Base-by-base conservation (phyloP, 2,329 filamentous ascomycete genomes). In the Atkinsonella texensis region DNA sequence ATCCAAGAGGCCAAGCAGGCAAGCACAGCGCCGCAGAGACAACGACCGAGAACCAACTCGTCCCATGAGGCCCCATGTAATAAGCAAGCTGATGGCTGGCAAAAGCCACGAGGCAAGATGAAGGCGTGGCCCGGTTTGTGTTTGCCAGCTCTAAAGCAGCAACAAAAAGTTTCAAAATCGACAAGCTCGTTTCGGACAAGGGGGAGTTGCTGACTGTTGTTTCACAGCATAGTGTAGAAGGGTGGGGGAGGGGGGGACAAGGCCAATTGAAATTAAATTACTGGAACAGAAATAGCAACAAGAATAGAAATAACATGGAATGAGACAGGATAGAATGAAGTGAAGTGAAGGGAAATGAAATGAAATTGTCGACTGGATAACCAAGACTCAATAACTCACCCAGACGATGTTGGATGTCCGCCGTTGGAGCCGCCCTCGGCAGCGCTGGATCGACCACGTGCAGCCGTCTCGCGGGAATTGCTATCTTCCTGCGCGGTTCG, bases 371-470 rank as follows among this genome's bases (percentile, higher is more conserved):
- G 15, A 15, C 32, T 9, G 28, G 18, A 42, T n/a, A 40, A 46
- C 28, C 46, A 52, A 49, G 17, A 32, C 10, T 46, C 28, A 12
- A 40, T 40, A 33, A 54, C 53, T 54, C 46, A 54, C 53, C 9
- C 40, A 28, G 50, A 33, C 33, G 47, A 33, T 40, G 47, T 18
- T 45, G 46, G 38, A n/a, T 47, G 47, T 23, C 50, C 43, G 40
- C 20, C 47, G 38, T 50, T 46, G 38, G 40, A 23, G 31, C 18
- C 23, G 12, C 40, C 42, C n/a, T 50, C 51, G 15, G 43, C 20
- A 31, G n/a, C 51, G 28, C 38, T 43, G 23, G 20, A 17, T 39
- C 35, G 32, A 23, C 35, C 46, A 35, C 38, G 46, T 42, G 46
- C 38, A 15, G 35, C 43, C 20, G 28, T 23, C n/a, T 48, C 43